Evolutionary conservation across 2,329 filamentous ascomycete genomes (phyloP).

Genomic region (Nectriaceae sp.): DNA sequence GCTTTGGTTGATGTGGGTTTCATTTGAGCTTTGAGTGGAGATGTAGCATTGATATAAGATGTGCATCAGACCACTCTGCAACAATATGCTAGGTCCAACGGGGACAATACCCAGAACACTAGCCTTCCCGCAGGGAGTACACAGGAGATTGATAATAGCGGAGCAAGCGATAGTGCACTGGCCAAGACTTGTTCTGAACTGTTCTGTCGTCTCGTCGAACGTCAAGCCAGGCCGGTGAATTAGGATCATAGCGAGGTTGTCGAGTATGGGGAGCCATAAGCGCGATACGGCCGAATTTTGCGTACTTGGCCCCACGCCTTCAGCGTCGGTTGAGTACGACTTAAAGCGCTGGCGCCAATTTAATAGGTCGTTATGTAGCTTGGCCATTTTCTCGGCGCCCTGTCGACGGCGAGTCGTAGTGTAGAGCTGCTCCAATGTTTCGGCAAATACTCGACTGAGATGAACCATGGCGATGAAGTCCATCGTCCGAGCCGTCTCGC

Average conservation of each 20-base stretch:
- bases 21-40: too few species aligned
- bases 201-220: slow-evolving; percentile 6
- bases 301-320: not conserved
- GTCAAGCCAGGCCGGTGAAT: slow-evolving; percentile 26
- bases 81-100: not conserved
- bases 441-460: slow-evolving; percentile 24
- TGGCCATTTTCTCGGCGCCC: slow-evolving; percentile 23
- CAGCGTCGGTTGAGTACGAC: too few species aligned
- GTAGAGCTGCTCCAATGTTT: slow-evolving; percentile 25
- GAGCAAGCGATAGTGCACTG: not conserved
- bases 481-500: slow-evolving; percentile 26
- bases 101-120: not conserved
- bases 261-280: slow-evolving; percentile 16
- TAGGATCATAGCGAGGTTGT: slow-evolving; percentile 24
- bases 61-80: not conserved
- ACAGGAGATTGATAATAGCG: not conserved
- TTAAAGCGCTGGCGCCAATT: slow-evolving; percentile 1
- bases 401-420: slow-evolving; percentile 27
- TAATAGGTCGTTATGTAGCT: slow-evolving; percentile 24
- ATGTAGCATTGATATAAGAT: not conserved
- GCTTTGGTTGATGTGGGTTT: not conserved
- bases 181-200: not conserved
- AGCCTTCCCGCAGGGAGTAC: not conserved
- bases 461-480: slow-evolving; percentile 25
- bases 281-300: not conserved